Conservation (phyloP, 1,284 basidiomycete species). For the Quambalaria eucalypti region DNA sequence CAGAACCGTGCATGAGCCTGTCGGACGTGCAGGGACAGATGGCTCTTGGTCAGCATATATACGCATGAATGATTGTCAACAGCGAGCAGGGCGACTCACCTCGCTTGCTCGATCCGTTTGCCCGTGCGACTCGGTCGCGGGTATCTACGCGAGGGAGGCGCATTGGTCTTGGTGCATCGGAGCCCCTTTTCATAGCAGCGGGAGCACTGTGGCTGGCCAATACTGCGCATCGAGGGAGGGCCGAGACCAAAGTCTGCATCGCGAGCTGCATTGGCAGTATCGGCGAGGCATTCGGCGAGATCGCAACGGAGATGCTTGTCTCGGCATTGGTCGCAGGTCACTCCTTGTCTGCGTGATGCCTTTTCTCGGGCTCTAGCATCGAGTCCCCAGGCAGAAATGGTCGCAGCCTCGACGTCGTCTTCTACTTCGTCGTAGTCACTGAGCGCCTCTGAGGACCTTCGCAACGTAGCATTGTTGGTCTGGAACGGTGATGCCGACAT, state of each 20-base stretch:
- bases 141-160: constrained; percentile 28
- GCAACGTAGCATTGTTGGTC: background rate
- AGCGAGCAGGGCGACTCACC: background rate
- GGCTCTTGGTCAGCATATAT: background rate
- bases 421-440: background rate
- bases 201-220: constrained; percentile 15
- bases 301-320: constrained; percentile 39
- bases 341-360: background rate
- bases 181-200: constrained; percentile 31
- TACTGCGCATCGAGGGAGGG: constrained; percentile 20
- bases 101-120: constrained; percentile 42
- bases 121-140: constrained; percentile 40
- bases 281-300: constrained; percentile 13
- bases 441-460: no score
- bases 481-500: background rate
- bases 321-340: constrained; percentile 39
- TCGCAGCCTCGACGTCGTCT: background rate
- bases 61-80: background rate
- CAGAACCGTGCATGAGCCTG: constrained; percentile 33
- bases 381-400: background rate
- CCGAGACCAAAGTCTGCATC: constrained; percentile 4
- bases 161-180: constrained; percentile 31
- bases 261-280: constrained; percentile 13
- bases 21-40: background rate
- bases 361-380: background rate